Conservation (phyloP, 2,329 filamentous ascomycete genomes). For the Arthrinium puccinioides region DNA sequence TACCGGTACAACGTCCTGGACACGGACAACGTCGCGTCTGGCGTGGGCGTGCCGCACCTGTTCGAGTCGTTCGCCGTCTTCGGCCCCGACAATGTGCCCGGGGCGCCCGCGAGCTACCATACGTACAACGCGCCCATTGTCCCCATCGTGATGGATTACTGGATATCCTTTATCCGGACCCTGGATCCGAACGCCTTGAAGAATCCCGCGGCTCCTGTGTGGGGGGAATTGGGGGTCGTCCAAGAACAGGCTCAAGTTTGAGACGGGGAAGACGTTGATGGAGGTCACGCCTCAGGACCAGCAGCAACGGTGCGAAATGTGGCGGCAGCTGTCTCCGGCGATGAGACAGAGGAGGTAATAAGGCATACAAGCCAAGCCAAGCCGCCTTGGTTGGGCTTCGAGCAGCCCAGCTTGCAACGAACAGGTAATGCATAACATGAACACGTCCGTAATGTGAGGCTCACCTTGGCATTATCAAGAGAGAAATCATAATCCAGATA, state of each 20-base stretch:
- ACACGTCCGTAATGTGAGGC: no score
- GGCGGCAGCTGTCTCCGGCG: constrained; percentile 27
- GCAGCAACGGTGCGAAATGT: constrained; percentile 31
- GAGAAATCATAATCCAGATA: no score
- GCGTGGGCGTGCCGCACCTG: constrained; percentile 41
- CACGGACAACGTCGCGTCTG: constrained; percentile 22
- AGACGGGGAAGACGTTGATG: constrained; percentile 31
- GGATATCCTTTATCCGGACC: constrained; percentile 37
- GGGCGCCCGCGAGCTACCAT: constrained; percentile 29
- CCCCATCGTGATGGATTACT: constrained; percentile 41
- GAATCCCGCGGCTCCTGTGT: constrained; percentile 26
- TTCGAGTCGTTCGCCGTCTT: constrained; percentile 41
- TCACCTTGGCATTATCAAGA: no score
- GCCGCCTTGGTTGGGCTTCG: no score
- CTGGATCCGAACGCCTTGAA: constrained; percentile 35
- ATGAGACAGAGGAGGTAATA: constrained; percentile 21
- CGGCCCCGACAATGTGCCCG: constrained; percentile 30
- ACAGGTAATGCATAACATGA: no score
- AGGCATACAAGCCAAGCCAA: no score
- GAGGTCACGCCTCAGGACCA: constrained; percentile 28
- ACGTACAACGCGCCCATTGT: constrained; percentile 37
- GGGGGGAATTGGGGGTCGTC: constrained; percentile 29
- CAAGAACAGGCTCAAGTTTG: constrained; percentile 29
- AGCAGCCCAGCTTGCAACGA: no score
- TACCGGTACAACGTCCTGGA: constrained; percentile 45